Evolutionary conservation across 352 stramenopile genomes (phyloP).

Genomic region (Pythium scleroteichum): DNA sequence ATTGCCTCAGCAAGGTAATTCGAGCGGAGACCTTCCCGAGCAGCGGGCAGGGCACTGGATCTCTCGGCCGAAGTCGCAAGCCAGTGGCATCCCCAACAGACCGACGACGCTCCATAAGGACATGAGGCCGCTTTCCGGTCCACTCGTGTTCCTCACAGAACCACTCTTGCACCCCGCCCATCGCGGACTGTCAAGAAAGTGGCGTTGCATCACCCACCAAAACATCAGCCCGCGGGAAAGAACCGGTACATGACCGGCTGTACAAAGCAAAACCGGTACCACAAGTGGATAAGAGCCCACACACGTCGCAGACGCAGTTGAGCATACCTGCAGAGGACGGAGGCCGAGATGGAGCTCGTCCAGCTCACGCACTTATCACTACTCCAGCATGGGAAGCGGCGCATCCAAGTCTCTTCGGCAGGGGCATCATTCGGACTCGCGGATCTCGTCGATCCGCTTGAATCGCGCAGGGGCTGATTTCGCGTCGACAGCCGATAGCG

Average conservation of each 20-base stretch:
- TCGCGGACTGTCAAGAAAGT: too few relatives aligned
- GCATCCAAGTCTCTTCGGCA: constrained; percentile 21
- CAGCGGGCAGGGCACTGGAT: too few relatives aligned
- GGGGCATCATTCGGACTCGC: constrained; percentile 24
- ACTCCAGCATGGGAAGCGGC: constrained; percentile 26
- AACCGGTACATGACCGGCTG: background rate
- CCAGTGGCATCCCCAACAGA: too few relatives aligned
- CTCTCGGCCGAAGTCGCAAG: too few relatives aligned
- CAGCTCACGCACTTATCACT: background rate
- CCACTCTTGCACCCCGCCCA: too few relatives aligned
- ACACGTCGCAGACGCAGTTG: constrained; percentile 27
- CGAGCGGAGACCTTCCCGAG: too few relatives aligned
- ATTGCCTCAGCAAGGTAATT: too few relatives aligned
- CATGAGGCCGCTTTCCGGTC: too few relatives aligned
- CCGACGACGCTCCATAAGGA: too few relatives aligned
- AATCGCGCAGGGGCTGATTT: background rate
- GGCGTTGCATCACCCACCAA: too few relatives aligned
- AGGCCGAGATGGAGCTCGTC: background rate
- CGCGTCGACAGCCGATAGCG: background rate
- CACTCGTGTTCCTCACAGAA: too few relatives aligned
- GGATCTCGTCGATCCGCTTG: constrained; percentile 18
- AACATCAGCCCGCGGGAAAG: background rate
- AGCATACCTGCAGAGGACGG: constrained; percentile 3
- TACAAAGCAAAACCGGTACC: too few relatives aligned
- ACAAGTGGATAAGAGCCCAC: background rate